A percentile compares a stretch with the other conserved stretches of the same genome.
These are phyloP conservation scores for Musa itinerans DNA, from an alignment of 176 grass and related monocot genomes.

Conservation along the genomic window DNA sequence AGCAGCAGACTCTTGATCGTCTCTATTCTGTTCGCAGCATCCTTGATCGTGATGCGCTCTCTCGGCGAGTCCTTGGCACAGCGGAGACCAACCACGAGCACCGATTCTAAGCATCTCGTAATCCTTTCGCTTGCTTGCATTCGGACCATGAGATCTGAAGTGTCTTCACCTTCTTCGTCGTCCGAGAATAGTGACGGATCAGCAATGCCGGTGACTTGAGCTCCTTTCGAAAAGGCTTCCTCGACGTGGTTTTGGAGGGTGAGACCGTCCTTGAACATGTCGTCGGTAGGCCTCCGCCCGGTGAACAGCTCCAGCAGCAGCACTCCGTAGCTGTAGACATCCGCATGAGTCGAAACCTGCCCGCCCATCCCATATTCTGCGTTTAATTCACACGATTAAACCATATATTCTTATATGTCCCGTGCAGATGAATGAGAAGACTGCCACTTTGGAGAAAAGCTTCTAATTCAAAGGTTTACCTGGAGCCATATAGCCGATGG, in stretches of 20 bases:
- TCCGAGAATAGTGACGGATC: constrained; percentile 10
- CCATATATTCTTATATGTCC: not conserved
- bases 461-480: not conserved
- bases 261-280: constrained; percentile 4
- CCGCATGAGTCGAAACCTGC: constrained; percentile 5
- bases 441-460: not conserved
- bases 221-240: not conserved
- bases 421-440: not conserved
- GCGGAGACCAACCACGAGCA: not conserved
- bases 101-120: not conserved
- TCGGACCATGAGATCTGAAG: not conserved
- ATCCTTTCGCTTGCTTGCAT: not conserved
- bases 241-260: not conserved
- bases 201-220: not conserved
- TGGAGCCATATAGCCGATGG: constrained; percentile 22
- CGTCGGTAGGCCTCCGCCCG: constrained; percentile 15
- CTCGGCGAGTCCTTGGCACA: constrained; percentile 1
- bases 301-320: constrained; percentile 14
- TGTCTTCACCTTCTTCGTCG: not conserved
- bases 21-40: not conserved
- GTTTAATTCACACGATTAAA: not conserved
- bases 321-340: constrained; percentile 23
- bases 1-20: constrained; percentile 8
- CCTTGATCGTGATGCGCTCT: constrained; percentile 4
- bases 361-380: constrained; percentile 32